phyloP scores from a whole-genome alignment of 148 eudicot genomes.

The Camellia japonica region DNA sequence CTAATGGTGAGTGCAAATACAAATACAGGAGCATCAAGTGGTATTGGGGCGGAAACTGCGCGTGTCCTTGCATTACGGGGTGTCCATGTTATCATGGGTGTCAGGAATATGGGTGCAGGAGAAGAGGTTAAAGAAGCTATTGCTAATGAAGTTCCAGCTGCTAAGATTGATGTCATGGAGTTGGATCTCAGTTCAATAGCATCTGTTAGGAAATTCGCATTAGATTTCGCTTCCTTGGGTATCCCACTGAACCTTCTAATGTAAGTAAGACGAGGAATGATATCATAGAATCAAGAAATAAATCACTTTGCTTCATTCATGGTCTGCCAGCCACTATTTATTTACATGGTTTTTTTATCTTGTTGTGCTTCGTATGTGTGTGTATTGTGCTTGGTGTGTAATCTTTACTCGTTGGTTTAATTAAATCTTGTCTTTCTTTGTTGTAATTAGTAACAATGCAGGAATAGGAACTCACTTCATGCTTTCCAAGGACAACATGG shows the following conservation, averaged over 20 bases:
- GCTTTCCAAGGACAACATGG: slow-evolving; percentile 57
- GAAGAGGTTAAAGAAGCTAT: slow-evolving; percentile 40
- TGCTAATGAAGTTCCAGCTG: slow-evolving; percentile 37
- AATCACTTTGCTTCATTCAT: no score
- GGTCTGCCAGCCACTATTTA: no score
- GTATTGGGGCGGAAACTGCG: slow-evolving; percentile 62
- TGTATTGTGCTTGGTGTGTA: background rate
- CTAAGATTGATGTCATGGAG: slow-evolving; percentile 59
- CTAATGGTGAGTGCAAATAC: no score
- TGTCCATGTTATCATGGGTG: slow-evolving; percentile 55
- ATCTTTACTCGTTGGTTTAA: background rate
- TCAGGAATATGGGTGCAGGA: slow-evolving; percentile 48
- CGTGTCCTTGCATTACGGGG: slow-evolving; percentile 62
- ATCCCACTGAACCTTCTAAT: slow-evolving; percentile 38
- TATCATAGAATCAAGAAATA: no score
- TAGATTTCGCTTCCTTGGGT: slow-evolving; percentile 41
- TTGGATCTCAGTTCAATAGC: slow-evolving; percentile 56
- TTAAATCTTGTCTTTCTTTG: background rate
- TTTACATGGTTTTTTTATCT: no score
- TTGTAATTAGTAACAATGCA: slow-evolving; percentile 52
- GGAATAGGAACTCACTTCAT: slow-evolving; percentile 49
- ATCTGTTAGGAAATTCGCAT: slow-evolving; percentile 57
- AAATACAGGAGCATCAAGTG: slow-evolving; percentile 60
- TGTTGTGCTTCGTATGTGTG: background rate
- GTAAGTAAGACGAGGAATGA: background rate